phyloP scores from a whole-genome alignment of 495 filamentous ascomycete genomes.

The Penicillium atrosanguineum region DNA sequence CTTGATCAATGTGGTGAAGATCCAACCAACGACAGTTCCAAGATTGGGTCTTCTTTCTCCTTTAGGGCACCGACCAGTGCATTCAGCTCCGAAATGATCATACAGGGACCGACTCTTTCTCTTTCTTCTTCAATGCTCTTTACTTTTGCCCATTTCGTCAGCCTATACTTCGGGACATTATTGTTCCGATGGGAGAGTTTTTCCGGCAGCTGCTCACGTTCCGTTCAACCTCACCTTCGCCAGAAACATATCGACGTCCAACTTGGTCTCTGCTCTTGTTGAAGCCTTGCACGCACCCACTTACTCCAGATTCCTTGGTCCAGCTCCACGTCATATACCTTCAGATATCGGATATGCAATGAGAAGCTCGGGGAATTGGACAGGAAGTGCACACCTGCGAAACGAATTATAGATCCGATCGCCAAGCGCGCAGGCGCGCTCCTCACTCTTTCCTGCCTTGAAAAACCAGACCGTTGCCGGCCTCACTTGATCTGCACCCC shows the following conservation, averaged over 20 bases:
- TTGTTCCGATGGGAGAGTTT: neutral
- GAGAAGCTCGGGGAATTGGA: conserved; percentile 21
- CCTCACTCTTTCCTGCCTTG: conserved; percentile 2
- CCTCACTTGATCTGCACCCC: neutral
- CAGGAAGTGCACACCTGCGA: conserved; percentile 13
- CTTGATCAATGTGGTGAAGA: neutral
- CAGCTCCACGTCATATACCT: neutral
- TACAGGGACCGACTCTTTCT: no score
- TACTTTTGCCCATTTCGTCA: neutral
- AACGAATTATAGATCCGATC: conserved; percentile 5
- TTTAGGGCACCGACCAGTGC: no score
- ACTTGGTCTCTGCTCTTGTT: neutral
- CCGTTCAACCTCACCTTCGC: neutral
- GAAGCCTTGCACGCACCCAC: neutral
- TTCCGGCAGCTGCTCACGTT: neutral
- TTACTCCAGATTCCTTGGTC: no score
- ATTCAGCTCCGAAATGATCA: no score
- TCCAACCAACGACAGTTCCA: neutral
- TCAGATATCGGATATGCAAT: conserved; percentile 22
- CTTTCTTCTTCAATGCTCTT: neutral
- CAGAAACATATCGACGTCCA: neutral
- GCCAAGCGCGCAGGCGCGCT: conserved; percentile 17
- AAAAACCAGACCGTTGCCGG: neutral
- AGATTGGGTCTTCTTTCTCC: no score
- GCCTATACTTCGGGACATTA: neutral